Evolutionary conservation across 176 grass and related monocot genomes (phyloP), one percentile per base, ranked within the genome.

Genomic region (Pontederia paniculata): DNA sequence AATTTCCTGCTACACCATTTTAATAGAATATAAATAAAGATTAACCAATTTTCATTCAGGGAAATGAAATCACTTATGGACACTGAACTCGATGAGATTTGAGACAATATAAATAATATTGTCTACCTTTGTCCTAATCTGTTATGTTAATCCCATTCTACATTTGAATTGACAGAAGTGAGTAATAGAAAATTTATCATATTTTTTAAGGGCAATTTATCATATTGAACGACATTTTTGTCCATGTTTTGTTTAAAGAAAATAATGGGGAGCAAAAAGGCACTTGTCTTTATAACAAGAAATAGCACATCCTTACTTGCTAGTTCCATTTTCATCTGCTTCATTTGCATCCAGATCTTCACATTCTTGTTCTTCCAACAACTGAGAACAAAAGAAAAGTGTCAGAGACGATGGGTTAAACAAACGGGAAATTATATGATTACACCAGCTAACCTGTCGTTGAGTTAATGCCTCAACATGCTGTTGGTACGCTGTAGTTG

Each of bases 341-440:
- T 76, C 74, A 19, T 74, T 71, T 64, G 74, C 77, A 74, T 91
- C 77, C 53, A 57, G 80, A 54, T 80, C 80, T 76, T 88, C 80
- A 64, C 57, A 84, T 80, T 98, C 93, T 52, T 82, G 77, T 73
- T 98, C 93, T 84, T 98, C 86, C 83, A 91, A 71, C 60, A 97
- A 81, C 91, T 97, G 83, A 23, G 22, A 50, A 79, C 42, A 17
- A 71, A 42, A 45, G 79, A 12, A 54, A 31, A 42, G 58, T 37
- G 5, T 28, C 46, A 83, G 41, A 53, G 62, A 47, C 46, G 21
- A 69, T 17, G 45, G 67, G 22, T n/a, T 52, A 1, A 25, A 17
- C 56, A 56, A 56, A 67, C 58, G 13, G 64, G 50, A 17, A 50
- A 19, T 73, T 73, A 59, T 31, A 65, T 45, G 17, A 77, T 72